Base-by-base conservation (phyloP, 1,139 yeast species). In the Hemisphaericaspora xylanilytica region DNA sequence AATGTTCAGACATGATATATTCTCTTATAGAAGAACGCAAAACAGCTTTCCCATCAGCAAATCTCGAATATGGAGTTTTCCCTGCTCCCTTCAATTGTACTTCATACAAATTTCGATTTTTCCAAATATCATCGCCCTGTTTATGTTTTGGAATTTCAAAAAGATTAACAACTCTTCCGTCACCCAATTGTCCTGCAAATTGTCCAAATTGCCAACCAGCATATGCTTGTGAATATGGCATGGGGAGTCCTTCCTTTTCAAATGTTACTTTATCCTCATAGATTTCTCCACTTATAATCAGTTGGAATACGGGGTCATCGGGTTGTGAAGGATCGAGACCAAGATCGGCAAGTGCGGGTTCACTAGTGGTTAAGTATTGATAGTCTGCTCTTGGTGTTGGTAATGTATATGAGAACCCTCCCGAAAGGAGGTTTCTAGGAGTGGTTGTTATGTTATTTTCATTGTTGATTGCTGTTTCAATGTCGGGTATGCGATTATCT, bases 151-250 rank as follows among this genome's bases (percentile, higher is more conserved):
- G 70, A 0, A 84, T 63, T 47, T 86, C 94, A 61, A 90, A 89
- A 35, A 92, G 64, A 53, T 85, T 87, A 7, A 81, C 74, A 2
- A 89, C 97, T 45, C 98, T 68, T 0, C 98, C 98, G 58, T 92
- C 98, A 4, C 98, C 98, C 47, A 92, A 66, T 59, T 92, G 98
- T 1, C 97, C 97, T 0, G 97, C 97, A 79, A 92, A 92, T 49
- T 77, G 80, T 3, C 98, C 97, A 67, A 92, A 92, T 56, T 92
- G 98, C 73, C 85, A 88, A 1, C 98, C 98, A 1, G 97, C 96
- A 59, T 92, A 92, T 0, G 94, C 87, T 58, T 85, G 90, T 6
- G 96, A 79, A 62, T 85, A 90, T 0, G 97, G 97, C 51, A 79
- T 78, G 0, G 85, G 75, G n/a, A 63, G 66, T 1, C 56, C 59